phyloP scores from a whole-genome alignment of 768 basidiomycete genomes.

The Suillus subluteus region DNA sequence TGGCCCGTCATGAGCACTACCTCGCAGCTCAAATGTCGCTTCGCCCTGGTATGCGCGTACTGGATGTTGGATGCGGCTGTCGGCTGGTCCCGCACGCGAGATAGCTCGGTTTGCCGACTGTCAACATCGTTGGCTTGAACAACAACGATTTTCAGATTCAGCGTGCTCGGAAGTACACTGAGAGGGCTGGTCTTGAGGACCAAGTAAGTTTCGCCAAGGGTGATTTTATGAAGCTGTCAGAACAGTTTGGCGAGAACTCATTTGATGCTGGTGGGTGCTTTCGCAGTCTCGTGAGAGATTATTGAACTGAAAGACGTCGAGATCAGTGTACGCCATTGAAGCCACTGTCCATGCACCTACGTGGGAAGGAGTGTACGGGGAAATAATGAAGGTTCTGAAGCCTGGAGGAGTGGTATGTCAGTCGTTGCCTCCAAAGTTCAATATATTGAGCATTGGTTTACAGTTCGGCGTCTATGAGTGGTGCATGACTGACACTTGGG shows the following conservation, averaged over 20 bases:
- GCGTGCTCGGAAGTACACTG: conserved; percentile 80
- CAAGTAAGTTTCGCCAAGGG: conserved; percentile 83
- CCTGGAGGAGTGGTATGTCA: conserved; percentile 84
- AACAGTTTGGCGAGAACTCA: conserved; percentile 85
- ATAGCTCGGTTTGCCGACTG: conserved; percentile 89
- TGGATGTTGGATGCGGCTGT: conserved; percentile 97
- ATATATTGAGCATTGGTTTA: conserved; percentile 21
- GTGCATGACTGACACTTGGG: conserved; percentile 94
- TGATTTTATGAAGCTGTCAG: conserved; percentile 91
- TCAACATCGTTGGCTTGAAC: conserved; percentile 79
- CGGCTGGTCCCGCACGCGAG: conserved; percentile 89
- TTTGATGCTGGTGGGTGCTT: conserved; percentile 83
- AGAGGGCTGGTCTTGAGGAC: conserved; percentile 66
- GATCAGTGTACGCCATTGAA: conserved; percentile 87
- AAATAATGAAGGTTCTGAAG: conserved; percentile 90
- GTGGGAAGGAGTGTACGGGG: conserved; percentile 90
- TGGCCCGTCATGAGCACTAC: conserved; percentile 94
- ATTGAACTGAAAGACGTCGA: conserved; percentile 5
- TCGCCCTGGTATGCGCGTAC: conserved; percentile 85
- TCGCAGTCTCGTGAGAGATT: background rate
- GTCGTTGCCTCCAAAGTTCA: background rate
- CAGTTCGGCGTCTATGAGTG: conserved; percentile 96
- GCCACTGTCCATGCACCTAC: conserved; percentile 93
- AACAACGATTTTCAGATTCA: conserved; percentile 93
- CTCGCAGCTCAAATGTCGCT: conserved; percentile 82